These are phyloP conservation scores for Porpolomopsis calyptriformis DNA, from an alignment of 768 basidiomycete genomes.

Conservation along the genomic window DNA sequence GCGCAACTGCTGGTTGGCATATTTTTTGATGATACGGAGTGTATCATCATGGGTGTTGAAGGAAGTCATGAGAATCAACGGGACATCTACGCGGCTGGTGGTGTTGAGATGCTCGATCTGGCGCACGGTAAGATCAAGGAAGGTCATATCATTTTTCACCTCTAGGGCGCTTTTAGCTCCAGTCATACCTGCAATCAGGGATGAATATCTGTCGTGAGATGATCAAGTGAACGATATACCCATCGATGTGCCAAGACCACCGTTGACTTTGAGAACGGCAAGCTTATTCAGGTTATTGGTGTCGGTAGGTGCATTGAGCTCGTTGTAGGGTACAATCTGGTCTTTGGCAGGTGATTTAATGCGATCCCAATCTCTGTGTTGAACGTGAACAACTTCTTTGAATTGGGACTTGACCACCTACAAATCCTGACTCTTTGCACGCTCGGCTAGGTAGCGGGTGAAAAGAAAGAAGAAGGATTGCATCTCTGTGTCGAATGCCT, in stretches of 20 bases:
- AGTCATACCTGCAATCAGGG: slow-evolving; percentile 54
- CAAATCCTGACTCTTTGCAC: slow-evolving; percentile 82
- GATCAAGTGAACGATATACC: slow-evolving; percentile 29
- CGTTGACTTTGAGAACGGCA: slow-evolving; percentile 92
- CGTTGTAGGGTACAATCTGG: slow-evolving; percentile 75
- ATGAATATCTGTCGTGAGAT: slow-evolving; percentile 13
- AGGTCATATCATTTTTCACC: slow-evolving; percentile 96
- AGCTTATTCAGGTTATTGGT: slow-evolving; percentile 76
- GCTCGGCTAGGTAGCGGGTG: slow-evolving; percentile 86
- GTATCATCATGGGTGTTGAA: slow-evolving; percentile 98
- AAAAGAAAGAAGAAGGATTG: slow-evolving; percentile 93
- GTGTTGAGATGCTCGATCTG: slow-evolving; percentile 96
- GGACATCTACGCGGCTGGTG: slow-evolving; percentile 74
- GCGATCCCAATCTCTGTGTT: slow-evolving; percentile 70
- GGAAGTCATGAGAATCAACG: slow-evolving; percentile 97
- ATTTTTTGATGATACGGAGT: slow-evolving; percentile 92
- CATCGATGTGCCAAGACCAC: slow-evolving; percentile 87
- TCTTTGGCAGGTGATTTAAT: slow-evolving; percentile 81
- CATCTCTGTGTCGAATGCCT: slow-evolving; percentile 95
- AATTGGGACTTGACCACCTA: slow-evolving; percentile 28
- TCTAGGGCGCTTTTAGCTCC: slow-evolving; percentile 90
- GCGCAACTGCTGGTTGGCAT: slow-evolving; percentile 87
- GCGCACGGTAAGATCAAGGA: slow-evolving; percentile 87
- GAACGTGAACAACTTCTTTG: slow-evolving; percentile 8
- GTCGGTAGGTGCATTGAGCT: slow-evolving; percentile 50